Evolutionary conservation across 768 basidiomycete species (phyloP).

Genomic region (Lactarius trivialis): DNA sequence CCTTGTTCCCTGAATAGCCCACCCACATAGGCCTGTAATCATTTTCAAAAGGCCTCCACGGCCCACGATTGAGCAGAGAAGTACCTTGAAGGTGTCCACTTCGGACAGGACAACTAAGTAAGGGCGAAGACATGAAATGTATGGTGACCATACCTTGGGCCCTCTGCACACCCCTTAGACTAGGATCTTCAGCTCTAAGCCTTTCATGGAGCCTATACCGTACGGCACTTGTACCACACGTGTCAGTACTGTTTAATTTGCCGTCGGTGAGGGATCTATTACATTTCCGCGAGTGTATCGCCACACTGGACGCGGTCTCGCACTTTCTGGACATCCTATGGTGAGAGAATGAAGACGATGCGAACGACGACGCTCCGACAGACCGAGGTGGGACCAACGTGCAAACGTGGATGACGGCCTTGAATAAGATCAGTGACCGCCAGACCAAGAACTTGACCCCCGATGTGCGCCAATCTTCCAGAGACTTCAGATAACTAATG

Average conservation of each 20-base stretch:
- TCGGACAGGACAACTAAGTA: background rate
- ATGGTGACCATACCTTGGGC: background rate
- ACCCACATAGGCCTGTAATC: slow-evolving; percentile 15
- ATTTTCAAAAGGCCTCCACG: background rate
- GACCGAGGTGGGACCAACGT: slow-evolving; percentile 11
- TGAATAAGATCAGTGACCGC: slow-evolving; percentile 12
- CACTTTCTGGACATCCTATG: background rate
- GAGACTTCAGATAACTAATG: background rate
- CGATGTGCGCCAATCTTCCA: slow-evolving; percentile 7
- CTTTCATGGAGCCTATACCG: background rate
- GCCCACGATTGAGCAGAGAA: background rate
- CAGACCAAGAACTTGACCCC: slow-evolving; percentile 9
- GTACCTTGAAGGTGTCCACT: slow-evolving; percentile 18
- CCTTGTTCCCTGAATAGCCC: slow-evolving; percentile 14
- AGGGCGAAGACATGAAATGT: background rate
- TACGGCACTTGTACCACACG: background rate
- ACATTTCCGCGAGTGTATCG: slow-evolving; percentile 4
- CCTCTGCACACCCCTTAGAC: background rate
- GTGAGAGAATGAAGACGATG: background rate
- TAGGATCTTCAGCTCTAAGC: background rate
- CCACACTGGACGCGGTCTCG: slow-evolving; percentile 6
- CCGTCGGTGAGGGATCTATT: background rate
- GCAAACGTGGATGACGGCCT: background rate
- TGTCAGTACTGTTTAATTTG: background rate
- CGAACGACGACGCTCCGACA: background rate